Conservation (phyloP, 208 protist species). For the Spongospora subterranea region DNA sequence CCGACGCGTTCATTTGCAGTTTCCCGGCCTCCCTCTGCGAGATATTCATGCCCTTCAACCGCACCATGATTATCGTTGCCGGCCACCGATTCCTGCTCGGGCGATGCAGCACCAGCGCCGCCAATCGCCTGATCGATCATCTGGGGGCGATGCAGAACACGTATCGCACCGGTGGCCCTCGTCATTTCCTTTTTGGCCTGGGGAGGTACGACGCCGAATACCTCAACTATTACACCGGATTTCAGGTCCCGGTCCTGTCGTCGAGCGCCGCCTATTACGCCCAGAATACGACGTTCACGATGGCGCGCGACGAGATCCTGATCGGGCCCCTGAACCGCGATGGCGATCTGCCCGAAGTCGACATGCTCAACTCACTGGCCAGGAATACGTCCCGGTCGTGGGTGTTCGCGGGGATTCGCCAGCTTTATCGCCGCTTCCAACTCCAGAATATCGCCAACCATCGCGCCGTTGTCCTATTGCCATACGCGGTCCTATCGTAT, state of each 20-base stretch:
- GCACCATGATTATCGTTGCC: not conserved
- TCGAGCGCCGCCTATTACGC: not conserved
- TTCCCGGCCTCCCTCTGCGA: not conserved
- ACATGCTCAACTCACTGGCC: not conserved
- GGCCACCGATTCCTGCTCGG: not conserved
- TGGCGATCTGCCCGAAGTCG: not conserved
- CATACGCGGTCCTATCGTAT: not conserved
- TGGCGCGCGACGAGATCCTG: not conserved
- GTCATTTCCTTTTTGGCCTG: not conserved
- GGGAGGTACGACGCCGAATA: not conserved
- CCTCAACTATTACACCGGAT: not conserved
- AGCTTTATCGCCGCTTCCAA: not conserved
- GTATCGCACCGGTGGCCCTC: not conserved
- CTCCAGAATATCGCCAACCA: slow-evolving; percentile 20
- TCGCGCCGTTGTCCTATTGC: not conserved
- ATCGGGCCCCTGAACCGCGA: not conserved
- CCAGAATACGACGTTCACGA: not conserved
- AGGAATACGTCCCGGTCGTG: not conserved
- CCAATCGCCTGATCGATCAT: not conserved
- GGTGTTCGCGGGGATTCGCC: not conserved
- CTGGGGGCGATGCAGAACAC: not conserved
- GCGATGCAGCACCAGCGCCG: not conserved
- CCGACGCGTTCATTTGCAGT: not conserved
- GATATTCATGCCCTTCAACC: slow-evolving; percentile 12
- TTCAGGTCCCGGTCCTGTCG: not conserved